A percentile compares a stretch with the other conserved stretches of the same genome.
Conservation (phyloP, 2,329 filamentous ascomycete genomes). For the Diaporthe sp. region DNA sequence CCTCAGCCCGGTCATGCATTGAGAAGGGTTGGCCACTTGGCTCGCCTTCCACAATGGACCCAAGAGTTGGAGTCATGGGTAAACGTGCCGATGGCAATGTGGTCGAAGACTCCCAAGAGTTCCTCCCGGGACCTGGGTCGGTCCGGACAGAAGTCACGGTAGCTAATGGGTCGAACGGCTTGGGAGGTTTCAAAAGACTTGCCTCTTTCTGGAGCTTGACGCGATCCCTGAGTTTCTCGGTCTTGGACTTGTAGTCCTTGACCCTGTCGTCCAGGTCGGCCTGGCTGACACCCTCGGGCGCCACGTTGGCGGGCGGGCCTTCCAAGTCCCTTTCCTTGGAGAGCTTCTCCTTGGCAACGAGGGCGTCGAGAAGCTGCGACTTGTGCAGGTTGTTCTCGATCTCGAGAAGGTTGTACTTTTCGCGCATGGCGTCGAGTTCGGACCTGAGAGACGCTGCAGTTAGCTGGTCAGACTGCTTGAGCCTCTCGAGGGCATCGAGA, state of each 20-base stretch:
- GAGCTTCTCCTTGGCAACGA: conserved; percentile 73
- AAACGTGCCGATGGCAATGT: neutral
- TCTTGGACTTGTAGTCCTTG: conserved; percentile 64
- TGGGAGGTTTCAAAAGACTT: conserved; percentile 51
- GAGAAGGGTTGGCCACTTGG: conserved; percentile 12
- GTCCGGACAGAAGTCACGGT: conserved; percentile 29
- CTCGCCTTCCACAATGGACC: neutral
- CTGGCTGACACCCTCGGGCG: conserved; percentile 48
- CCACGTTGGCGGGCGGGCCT: conserved; percentile 51
- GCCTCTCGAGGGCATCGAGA: conserved; percentile 67
- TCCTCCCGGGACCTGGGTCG: conserved; percentile 7
- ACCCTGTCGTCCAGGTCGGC: conserved; percentile 52
- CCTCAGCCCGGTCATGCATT: neutral
- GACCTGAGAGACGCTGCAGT: conserved; percentile 70
- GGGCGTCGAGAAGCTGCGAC: conserved; percentile 70
- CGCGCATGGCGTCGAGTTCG: conserved; percentile 70
- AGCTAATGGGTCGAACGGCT: conserved; percentile 4
- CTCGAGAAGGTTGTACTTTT: conserved; percentile 62
- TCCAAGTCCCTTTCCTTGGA: conserved; percentile 66
- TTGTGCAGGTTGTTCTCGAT: conserved; percentile 70
- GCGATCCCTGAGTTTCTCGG: conserved; percentile 69
- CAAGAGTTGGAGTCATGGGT: neutral
- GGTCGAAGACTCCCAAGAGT: neutral
- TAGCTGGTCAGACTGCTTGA: conserved; percentile 72
- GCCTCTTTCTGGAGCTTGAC: conserved; percentile 73